Evolutionary conservation across 768 basidiomycete genomes (phyloP), one percentile per base, ranked within the genome.

Genomic region (Russula sp.): DNA sequence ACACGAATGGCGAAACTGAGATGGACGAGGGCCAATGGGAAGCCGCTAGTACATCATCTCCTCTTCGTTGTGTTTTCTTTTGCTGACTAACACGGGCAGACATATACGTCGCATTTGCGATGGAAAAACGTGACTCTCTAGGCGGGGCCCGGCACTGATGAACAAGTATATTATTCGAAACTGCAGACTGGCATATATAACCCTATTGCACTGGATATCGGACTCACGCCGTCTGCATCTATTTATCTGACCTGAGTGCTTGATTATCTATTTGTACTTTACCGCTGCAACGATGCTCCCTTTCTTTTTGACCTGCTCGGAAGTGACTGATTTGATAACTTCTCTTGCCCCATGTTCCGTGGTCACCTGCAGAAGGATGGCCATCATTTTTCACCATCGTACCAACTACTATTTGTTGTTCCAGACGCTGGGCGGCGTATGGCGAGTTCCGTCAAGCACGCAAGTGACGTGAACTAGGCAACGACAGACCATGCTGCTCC

Each of bases 11-110:
- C 2, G 88, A 88, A 75, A 95, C 91, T 69, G 77, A 90, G 56
- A 97, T 98, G 91, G 85, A 94, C 66, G 88, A 90, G 66, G 88
- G 90, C 67, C 95, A 98, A 74, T 97, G 96, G 92, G 94, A 98
- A 70, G 96, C 96, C 65, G 94, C 93, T n/a, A 98, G 97, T 98
- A 74, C 75, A 93, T 83, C 13, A 11, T 46, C 49, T 51, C 56
- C 2, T 53, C 54, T 7, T 3, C 25, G 39, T 58, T 10, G 34
- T 63, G 9, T 56, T 18, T 20, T 32, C 14, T 38, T 38, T 22
- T 35, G 51, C 64, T 52, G n/a, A 64, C 20, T 54, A 25, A n/a
- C 56, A 70, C n/a, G 25, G 25, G 1, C 69, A 98, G 95, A 95
- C 72, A 86, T 98, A 56, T 98, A 98, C 68, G 82, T 95, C 66